Evolutionary conservation across 805 yeast genomes (phyloP).

Genomic region (Cephaloascus fragrans): DNA sequence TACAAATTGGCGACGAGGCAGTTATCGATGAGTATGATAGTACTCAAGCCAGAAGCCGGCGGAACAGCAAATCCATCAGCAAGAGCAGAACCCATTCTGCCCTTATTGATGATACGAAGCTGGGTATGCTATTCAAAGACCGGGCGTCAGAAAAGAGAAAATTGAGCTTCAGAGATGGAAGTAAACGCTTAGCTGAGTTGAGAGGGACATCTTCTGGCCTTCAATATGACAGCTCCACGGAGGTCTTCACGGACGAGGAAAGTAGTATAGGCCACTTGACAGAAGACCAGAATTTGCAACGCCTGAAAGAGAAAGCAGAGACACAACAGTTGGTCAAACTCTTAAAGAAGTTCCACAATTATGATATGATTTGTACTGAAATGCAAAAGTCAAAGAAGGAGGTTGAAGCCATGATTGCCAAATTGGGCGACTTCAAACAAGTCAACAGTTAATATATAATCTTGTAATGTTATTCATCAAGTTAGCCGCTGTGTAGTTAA

Average conservation of each 20-base stretch:
- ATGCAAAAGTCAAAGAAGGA: constrained; percentile 46
- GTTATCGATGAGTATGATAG: constrained; percentile 7
- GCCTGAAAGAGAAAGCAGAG: constrained; percentile 13
- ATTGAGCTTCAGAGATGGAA: constrained; percentile 9
- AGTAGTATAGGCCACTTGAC: constrained; percentile 1
- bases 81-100: constrained; percentile 5
- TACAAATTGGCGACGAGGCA: constrained; percentile 18
- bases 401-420: constrained; percentile 36
- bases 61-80: no score
- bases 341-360: constrained; percentile 40
- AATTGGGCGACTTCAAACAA: constrained; percentile 23
- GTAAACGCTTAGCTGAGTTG: constrained; percentile 2
- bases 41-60: constrained; percentile 1
- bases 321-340: constrained; percentile 29
- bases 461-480: no score
- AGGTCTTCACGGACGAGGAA: constrained; percentile 5
- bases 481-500: no score
- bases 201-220: constrained; percentile 7
- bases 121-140: no score
- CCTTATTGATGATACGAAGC: constrained; percentile 1
- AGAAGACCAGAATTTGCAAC: constrained; percentile 4
- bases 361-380: constrained; percentile 66
- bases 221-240: constrained; percentile 23
- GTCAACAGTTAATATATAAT: constrained; percentile 17
- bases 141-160: constrained; percentile 4